A percentile compares a stretch with the other conserved stretches of the same genome.
Conservation (phyloP, 257 asterid species). For the Solanum etuberosum region DNA sequence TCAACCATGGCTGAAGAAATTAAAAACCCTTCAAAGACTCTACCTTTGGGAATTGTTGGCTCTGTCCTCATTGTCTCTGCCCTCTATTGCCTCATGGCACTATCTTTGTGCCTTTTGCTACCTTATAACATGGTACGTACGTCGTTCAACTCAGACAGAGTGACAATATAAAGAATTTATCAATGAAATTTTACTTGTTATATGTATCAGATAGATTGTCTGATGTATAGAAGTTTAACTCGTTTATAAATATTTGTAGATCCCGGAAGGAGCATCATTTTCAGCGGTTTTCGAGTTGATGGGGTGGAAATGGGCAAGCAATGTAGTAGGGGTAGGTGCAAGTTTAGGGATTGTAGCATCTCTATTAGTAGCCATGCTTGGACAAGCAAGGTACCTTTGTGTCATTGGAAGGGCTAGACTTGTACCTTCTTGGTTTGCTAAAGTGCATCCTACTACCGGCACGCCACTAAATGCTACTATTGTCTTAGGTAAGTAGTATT, state of each 20-base stretch:
- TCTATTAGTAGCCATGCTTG: slow-evolving; percentile 34
- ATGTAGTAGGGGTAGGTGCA: slow-evolving; percentile 26
- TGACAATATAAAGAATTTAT: not conserved
- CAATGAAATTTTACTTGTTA: not conserved
- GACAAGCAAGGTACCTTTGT: slow-evolving; percentile 39
- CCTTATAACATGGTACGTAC: slow-evolving; percentile 25
- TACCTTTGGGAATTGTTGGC: slow-evolving; percentile 31
- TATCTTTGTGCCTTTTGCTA: slow-evolving; percentile 17
- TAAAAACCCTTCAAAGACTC: slow-evolving; percentile 20
- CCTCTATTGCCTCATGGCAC: slow-evolving; percentile 31
- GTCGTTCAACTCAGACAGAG: too few relatives aligned
- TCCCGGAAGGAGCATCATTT: not conserved
- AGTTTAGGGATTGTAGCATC: slow-evolving; percentile 33
- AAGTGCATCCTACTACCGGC: slow-evolving; percentile 22
- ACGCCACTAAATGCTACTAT: not conserved
- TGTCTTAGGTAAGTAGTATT: not conserved
- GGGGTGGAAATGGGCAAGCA: not conserved
- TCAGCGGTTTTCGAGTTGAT: not conserved
- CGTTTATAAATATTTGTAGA: not conserved
- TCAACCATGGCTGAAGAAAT: slow-evolving; percentile 42
- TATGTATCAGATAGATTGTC: too few relatives aligned
- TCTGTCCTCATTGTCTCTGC: slow-evolving; percentile 29
- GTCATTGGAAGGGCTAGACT: slow-evolving; percentile 37
- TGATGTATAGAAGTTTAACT: too few relatives aligned
- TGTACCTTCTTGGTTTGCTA: slow-evolving; percentile 35